These are phyloP conservation scores for Linum trigynum DNA, from an alignment of 345 rosid species.

Conservation along the genomic window DNA sequence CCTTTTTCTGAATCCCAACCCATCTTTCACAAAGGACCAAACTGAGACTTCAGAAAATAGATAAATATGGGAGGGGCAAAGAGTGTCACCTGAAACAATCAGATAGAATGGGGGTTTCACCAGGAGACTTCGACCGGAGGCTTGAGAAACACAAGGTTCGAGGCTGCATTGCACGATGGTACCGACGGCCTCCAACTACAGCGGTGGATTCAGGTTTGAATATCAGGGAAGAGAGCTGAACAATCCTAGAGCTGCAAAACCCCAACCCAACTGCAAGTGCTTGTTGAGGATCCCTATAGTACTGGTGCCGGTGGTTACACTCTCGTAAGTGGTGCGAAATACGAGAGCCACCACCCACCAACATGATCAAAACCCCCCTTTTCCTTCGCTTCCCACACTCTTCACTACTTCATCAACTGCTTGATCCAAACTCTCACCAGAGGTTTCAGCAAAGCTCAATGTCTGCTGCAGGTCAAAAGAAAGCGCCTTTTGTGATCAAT, in stretches of 20 bases:
- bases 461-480: neutral
- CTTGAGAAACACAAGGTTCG: constrained; percentile 30
- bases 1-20: neutral
- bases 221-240: constrained; percentile 41
- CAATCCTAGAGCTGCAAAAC: constrained; percentile 34
- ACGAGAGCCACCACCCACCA: constrained; percentile 68
- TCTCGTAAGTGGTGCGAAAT: constrained; percentile 50
- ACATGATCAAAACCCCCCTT: constrained; percentile 4
- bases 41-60: neutral
- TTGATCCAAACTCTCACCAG: neutral
- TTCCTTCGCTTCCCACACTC: neutral
- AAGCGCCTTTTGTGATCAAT: too few species aligned
- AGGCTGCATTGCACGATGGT: constrained; percentile 21
- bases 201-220: constrained; percentile 30
- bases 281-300: constrained; percentile 7
- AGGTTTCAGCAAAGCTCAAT: neutral
- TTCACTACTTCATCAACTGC: neutral
- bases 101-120: constrained; percentile 40
- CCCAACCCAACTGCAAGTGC: constrained; percentile 32
- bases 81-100: constrained; percentile 45
- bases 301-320: constrained; percentile 23
- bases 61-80: neutral
- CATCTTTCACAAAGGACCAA: neutral
- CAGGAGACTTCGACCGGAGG: constrained; percentile 33
- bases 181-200: constrained; percentile 3